Evolutionary conservation across 164 flowering plant genomes (phyloP), one percentile per base, ranked within the genome.

Genomic region (Taxillus chinensis): DNA sequence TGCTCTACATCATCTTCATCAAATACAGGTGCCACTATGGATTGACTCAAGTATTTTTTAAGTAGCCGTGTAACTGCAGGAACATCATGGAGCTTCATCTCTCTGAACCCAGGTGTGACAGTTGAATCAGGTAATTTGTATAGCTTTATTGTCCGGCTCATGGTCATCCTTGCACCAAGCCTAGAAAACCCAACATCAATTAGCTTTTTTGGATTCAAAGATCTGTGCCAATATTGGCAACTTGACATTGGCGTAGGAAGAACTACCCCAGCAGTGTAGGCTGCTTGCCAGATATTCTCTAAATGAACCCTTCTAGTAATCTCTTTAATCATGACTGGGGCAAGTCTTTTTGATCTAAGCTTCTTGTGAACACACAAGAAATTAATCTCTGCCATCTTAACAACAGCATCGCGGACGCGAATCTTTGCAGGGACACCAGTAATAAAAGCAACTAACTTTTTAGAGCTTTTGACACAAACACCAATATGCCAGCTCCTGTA

Each of bases 151-250:
- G 73, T 70, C 7, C 73, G 57, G 48, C 70, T 71, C 74, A 71
- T 71, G 7, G 74, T 71, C 74, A 67, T 71, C 61, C 74, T 67
- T 2, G 71, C 64, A 40, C 74, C 74, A 41, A 71, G 71, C 52
- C 74, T 71, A 12, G 74, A 71, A 64, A 71, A 71, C 8, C 74
- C 74, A 39, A 71, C 70, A 67, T 71, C 74, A 48, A 71, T 71
- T 40, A 71, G 59, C 59, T 71, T 71, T 67, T 71, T 71, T 9
- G 74, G 74, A 39, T 71, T 71, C 59, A 71, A 52, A 9, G 74
- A 71, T 62, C 74, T 67, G 27, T 71, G 74, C 74, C 74, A 71
- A 27, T 71, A 71, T 42, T 71, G 74, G 55, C 74, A 71, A 37
- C 67, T 67, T 3, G 74, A 39, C 42, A 71, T 52, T 11, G 70